Evolutionary conservation across 2,329 filamentous ascomycete genomes (phyloP), one percentile per base, ranked within the genome.

Genomic region (Diplodia scrobiculata): DNA sequence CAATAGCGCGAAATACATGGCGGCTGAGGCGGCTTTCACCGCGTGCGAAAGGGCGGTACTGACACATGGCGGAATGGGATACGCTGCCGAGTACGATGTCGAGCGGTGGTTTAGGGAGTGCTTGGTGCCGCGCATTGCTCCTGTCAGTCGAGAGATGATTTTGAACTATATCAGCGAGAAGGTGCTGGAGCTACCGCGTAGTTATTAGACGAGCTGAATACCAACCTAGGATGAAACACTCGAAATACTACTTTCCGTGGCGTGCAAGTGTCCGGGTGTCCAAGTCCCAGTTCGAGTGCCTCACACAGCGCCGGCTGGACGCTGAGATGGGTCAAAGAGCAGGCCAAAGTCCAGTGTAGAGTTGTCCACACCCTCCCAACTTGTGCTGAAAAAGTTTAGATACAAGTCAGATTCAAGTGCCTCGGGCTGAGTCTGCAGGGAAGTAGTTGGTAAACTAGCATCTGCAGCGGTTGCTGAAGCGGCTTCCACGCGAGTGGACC

Each of bases 131-230:
- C 73, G 85, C 25, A 85, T 87, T 67, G 85, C 85, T 2, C 85
- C 85, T 0, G 83, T 87, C 5, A 86, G 83, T 69, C 74, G 83
- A 69, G 89, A 91, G 78, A 91, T 91, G 89, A 90, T 91, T 63
- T 79, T 90, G 80, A 91, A 91, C 70, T 91, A 87, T 73, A 84
- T 91, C 13, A 82, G 84, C 2, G 89, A 91, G 74, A 90, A 86
- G 77, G 88, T 86, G 0, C 75, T 91, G n/a, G 78, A 82, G 3
- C 71, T 91, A 29, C 89, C 89, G 0, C 80, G 86, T 67, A 91
- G 88, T 72, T 92, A 91, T 69, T 91, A 50, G 38, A n/a, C 63
- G 9, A 10, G 7, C 2, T 36, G 9, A 36, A 36, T 10, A 3
- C 10, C 10, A 11, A 36, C 10, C 34, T 36, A 9, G 9, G 7